Evolutionary conservation across 2,329 filamentous ascomycete genomes (phyloP), one percentile per base, ranked within the genome.

Genomic region (Sclerotinia minor): DNA sequence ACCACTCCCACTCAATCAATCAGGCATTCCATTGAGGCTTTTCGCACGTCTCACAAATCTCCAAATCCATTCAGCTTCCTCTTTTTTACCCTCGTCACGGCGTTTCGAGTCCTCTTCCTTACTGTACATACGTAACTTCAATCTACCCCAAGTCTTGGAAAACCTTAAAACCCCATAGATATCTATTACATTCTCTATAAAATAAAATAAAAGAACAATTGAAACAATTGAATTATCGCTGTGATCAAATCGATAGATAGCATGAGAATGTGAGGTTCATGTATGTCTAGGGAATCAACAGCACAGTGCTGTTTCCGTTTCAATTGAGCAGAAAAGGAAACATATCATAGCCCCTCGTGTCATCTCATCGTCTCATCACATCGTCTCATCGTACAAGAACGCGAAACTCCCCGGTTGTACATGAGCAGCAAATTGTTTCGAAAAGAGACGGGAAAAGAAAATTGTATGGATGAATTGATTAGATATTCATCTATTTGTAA

Each of bases 261-360:
- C 3, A n/a, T 24, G 15, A 49, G 45, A 60, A 45, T 9, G 15
- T 59, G 19, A 19, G 7, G 44, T 45, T 15, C 24, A 59, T 11
- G 26, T 29, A 29, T 15, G 24, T 5, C 38, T 35, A 41, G 11
- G 26, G 21, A 26, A 26, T 15, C 11, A 15, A 15, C 5, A 5
- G 35, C 11, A 44, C 54, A 26, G 24, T 5, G 26, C 54, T 60
- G 58, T 49, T 49, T 60, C 54, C 49, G 58, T 49, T 49, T 60
- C 58, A 60, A 60, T 11, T 35, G 58, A 32, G n/a, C 13, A 38
- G 11, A 54, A 55, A 32, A 53, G 1, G 15, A 52, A 26, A 44
- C 55, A 60, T n/a, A 13, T 3, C 26, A 60, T 26, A 15, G n/a
- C 11, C 35, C 11, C 32, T 44, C 21, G 35, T 35, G 21, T 21